Percentiles rank a stretch among this genome's conserved stretches.
These are phyloP conservation scores for Aegilops speltoides DNA, from an alignment of 176 grass and related monocot genomes.

Conservation along the genomic window DNA sequence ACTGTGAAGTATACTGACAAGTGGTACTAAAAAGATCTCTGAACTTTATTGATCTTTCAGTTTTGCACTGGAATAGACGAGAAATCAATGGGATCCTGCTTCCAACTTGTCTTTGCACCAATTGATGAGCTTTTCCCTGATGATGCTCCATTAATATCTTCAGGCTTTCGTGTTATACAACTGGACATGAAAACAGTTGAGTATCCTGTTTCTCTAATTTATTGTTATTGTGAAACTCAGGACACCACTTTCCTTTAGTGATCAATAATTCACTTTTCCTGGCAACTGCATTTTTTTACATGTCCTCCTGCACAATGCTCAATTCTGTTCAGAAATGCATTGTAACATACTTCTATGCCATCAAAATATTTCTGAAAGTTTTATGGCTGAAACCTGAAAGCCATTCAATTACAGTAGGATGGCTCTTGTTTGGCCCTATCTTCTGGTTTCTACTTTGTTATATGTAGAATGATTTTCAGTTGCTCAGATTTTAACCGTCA, in stretches of 20 bases:
- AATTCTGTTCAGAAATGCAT: background rate
- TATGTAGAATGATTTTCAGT: background rate
- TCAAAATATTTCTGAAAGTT: background rate
- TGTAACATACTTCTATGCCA: background rate
- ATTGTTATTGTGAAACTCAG: background rate
- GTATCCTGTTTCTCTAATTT: constrained; percentile 12
- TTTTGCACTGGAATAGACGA: constrained; percentile 95
- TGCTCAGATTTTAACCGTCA: constrained; percentile 23
- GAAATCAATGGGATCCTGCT: constrained; percentile 90
- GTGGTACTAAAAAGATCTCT: background rate
- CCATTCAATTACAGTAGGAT: background rate
- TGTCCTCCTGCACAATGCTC: background rate
- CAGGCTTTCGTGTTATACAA: constrained; percentile 92
- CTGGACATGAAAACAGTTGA: constrained; percentile 89
- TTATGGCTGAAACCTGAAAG: background rate
- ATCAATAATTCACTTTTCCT: background rate
- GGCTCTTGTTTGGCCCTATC: background rate
- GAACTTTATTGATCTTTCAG: constrained; percentile 56
- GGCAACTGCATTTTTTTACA: constrained; percentile 2
- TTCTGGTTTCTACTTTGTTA: background rate
- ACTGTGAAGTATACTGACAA: background rate
- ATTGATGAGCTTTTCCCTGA: constrained; percentile 97
- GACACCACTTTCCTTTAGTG: background rate
- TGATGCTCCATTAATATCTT: constrained; percentile 85
- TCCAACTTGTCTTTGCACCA: constrained; percentile 97